These are phyloP conservation scores for Euclidium syriacum DNA, from an alignment of 345 rosid genomes.

Conservation along the genomic window DNA sequence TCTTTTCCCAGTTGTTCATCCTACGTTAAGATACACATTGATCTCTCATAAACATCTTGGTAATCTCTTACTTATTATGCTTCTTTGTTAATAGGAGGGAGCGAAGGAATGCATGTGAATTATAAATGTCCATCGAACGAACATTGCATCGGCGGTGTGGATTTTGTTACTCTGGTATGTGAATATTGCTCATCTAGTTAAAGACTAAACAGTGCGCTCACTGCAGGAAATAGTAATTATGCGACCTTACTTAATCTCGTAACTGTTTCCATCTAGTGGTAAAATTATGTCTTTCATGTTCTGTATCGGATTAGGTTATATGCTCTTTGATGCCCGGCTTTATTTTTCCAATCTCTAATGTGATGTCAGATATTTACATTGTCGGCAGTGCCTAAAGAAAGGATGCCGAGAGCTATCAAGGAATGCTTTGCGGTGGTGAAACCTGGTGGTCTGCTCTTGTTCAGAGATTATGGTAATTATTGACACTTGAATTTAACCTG, in stretches of 20 bases:
- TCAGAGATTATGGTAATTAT: conserved; percentile 81
- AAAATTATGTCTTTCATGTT: not conserved
- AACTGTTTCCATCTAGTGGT: too few relatives aligned
- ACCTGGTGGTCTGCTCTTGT: conserved; percentile 74
- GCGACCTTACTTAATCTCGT: not conserved
- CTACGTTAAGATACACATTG: not conserved
- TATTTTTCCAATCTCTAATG: not conserved
- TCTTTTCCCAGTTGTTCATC: not conserved
- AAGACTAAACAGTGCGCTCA: not conserved
- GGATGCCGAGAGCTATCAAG: conserved; percentile 54
- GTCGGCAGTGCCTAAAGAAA: conserved; percentile 69
- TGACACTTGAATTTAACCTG: not conserved
- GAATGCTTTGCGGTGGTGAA: conserved; percentile 68
- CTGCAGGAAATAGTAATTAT: too few relatives aligned
- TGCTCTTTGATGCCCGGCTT: not conserved
- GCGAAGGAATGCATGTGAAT: not conserved
- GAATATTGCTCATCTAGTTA: not conserved
- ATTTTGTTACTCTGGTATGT: conserved; percentile 79
- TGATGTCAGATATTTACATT: conserved; percentile 71
- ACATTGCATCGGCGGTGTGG: conserved; percentile 68
- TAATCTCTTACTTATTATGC: not conserved
- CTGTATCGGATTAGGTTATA: not conserved
- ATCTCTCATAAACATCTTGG: not conserved
- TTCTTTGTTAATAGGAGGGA: conserved; percentile 11
- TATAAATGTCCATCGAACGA: conserved; percentile 23